Evolutionary conservation across 805 yeast genomes (phyloP), one percentile per base, ranked within the genome.

Genomic region (Suhomyces prunicola): DNA sequence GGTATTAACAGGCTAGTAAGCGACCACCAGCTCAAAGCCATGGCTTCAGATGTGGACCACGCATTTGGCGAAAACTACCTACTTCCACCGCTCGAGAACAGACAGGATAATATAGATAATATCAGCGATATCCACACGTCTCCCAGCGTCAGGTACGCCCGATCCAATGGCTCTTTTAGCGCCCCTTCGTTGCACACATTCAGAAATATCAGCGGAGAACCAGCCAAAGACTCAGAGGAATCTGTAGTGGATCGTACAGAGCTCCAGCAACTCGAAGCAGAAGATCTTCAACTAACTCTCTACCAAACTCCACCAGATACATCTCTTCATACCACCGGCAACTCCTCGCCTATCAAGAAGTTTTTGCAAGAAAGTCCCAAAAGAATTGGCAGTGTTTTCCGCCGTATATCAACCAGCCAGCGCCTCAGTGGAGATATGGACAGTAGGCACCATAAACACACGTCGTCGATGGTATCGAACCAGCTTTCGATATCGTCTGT

Each of bases 131-230:
- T 68, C 24, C 54, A 57, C 36, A 42, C 51, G 33, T 42, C 55
- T 29, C 29, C 48, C 23, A 42, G 50, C 26, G 17, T 31, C 46
- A 27, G 33, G 24, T 23, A 35, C 15, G 50, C 13, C 9, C 13
- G 15, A 12, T 47, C 49, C 67, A 61, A 57, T 52, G 48, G 72
- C 19, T 68, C 75, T 2, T 59, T 58, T 46, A 69, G 76, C 58
- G 79, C 78, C 3, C 79, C 79, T 8, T 72, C 78, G 4, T 62
- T 73, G 44, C 74, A 73, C 53, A 73, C 78, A 4, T 73, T 64
- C 56, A 62, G 77, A 42, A 61, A 69, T 41, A 47, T 55, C 15
- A 54, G 52, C 35, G 31, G 33, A 31, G 29, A 45, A 8, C 23
- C 22, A 36, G 24, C 13, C 42, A 39, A 19, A 15, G 47, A 45